phyloP scores from a whole-genome alignment of 306 rosid genomes.

The Casuarina equisetifolia region DNA sequence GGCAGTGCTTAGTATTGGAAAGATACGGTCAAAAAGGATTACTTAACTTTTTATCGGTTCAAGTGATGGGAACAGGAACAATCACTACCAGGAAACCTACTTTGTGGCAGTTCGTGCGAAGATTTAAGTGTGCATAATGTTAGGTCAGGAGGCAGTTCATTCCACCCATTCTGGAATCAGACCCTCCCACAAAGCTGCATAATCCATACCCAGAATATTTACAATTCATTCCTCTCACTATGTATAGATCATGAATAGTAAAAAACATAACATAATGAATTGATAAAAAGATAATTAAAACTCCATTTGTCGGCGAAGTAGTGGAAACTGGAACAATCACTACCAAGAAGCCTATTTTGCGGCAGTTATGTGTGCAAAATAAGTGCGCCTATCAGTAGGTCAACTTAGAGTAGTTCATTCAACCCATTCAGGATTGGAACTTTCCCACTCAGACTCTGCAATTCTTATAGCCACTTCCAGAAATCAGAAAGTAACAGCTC shows the following conservation, averaged over 20 bases:
- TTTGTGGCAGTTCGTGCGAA: background rate
- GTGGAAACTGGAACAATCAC: background rate
- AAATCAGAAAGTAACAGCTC: background rate
- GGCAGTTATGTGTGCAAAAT: background rate
- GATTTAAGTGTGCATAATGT: background rate
- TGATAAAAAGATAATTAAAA: background rate
- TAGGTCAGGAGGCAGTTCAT: constrained; percentile 2
- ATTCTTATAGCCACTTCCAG: background rate
- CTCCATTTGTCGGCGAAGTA: background rate
- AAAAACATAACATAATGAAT: too few relatives aligned
- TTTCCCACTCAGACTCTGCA: constrained; percentile 1
- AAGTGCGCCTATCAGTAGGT: constrained; percentile 2
- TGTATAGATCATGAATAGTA: too few relatives aligned
- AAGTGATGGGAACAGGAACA: background rate
- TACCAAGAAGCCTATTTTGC: background rate
- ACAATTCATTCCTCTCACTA: too few relatives aligned
- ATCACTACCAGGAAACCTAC: constrained; percentile 2
- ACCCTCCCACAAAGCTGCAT: background rate
- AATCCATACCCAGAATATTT: background rate
- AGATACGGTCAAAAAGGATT: background rate
- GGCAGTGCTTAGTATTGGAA: background rate
- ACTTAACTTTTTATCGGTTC: background rate
- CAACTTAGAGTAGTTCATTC: constrained; percentile 1
- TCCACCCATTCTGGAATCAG: background rate
- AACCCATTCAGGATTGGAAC: background rate